These are phyloP conservation scores for Calonectria henricotiae DNA, from an alignment of 2,329 filamentous ascomycete species.

Conservation along the genomic window DNA sequence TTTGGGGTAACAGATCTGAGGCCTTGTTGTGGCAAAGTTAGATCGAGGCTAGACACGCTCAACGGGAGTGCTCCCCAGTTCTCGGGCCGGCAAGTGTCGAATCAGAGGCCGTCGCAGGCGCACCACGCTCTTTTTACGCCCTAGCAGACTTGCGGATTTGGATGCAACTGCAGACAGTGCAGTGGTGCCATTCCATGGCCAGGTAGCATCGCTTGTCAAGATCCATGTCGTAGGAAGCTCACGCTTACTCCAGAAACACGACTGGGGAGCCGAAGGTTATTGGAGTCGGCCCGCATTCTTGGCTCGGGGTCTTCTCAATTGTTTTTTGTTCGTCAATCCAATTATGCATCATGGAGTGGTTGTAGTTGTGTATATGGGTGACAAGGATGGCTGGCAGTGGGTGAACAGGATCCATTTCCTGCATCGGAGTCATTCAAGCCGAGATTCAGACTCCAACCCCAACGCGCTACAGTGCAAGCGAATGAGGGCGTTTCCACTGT, in stretches of 20 bases:
- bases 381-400: neutral
- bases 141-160: neutral
- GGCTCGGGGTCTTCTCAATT: neutral
- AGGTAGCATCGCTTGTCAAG: neutral
- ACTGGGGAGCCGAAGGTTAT: neutral
- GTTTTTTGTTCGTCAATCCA: neutral
- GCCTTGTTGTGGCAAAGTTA: conserved; percentile 19
- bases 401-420: neutral
- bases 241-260: conserved; percentile 6
- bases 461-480: neutral
- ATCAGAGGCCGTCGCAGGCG: conserved; percentile 10
- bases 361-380: neutral
- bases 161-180: neutral
- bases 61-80: neutral
- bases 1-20: conserved; percentile 21
- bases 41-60: conserved; percentile 13
- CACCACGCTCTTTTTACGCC: conserved; percentile 10
- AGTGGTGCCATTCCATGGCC: conserved; percentile 7
- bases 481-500: neutral
- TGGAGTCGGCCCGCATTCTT: conserved; percentile 4
- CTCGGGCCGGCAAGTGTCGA: neutral
- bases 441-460: neutral
- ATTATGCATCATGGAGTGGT: neutral
- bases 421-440: neutral
- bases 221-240: conserved; percentile 5